Base-by-base conservation (phyloP, 495 filamentous ascomycete genomes). In the Hamigera avellanea region DNA sequence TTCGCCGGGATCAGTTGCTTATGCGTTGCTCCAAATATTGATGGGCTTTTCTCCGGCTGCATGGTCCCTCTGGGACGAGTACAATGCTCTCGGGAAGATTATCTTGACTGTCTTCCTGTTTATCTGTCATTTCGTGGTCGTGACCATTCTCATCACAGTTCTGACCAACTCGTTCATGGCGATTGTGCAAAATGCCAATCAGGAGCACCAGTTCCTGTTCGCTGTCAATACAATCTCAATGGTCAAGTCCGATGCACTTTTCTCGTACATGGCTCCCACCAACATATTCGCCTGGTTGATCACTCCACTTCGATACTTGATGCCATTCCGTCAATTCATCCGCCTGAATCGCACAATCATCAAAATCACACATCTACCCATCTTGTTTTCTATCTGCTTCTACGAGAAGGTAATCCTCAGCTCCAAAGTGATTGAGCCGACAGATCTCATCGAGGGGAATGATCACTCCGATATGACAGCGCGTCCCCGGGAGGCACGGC, bases 141-240 rank as follows among this genome's bases (percentile, higher is more conserved):
- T 94, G 23, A 93, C 88, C 6, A 89, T 95, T 32, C 61, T 96
- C 32, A 86, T 96, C 50, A 91, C 86, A 0, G 88, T 95, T 19
- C 63, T 95, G 26, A 91, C 86, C 1, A 95, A 94, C 53, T 88
- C 83, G 13, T 95, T 93, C 64, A 89, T 91, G 82, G 78, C 81
- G 0, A 85, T 95, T 49, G 84, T 87, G 16, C 83, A 86, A 14
- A 95, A 94, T 51, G 84, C 86, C 6, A 81, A 87, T 37, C 78
- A 94, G 50, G 87, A 94, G 57, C 86, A 94, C 54, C 86, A 93
- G 62, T 95, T 94, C 48, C 61, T 93, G 3, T 93, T 95, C 52
- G 85, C 89, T 5, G 81, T 95, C 53, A 94, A 94, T 45, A 86
- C 86, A 5, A 87, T 94, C 26, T 91, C 86, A 3, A 84, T 95